These are phyloP conservation scores for Auricularia sp. DNA, from an alignment of 768 basidiomycete genomes.

Conservation along the genomic window DNA sequence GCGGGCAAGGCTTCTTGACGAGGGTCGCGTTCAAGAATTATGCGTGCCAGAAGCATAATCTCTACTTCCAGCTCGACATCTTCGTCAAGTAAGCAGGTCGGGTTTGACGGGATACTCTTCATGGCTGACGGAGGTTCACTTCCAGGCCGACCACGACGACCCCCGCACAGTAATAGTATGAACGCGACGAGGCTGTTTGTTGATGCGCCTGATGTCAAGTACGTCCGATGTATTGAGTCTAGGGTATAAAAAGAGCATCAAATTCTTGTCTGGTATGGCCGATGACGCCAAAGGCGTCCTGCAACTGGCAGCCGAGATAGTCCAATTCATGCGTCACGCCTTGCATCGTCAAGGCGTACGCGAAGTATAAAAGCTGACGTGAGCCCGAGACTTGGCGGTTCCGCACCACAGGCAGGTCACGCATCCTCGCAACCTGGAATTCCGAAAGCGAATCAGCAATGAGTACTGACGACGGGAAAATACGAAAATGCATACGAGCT, in stretches of 20 bases:
- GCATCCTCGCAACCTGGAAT: constrained; percentile 66
- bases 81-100: too few relatives aligned
- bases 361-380: constrained; percentile 82
- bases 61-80: too few relatives aligned
- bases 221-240: not conserved
- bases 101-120: too few relatives aligned
- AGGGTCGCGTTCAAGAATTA: too few relatives aligned
- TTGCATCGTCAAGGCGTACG: constrained; percentile 89
- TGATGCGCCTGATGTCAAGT: too few relatives aligned
- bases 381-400: constrained; percentile 73
- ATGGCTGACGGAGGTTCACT: too few relatives aligned
- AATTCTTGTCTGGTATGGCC: constrained; percentile 75
- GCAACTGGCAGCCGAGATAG: constrained; percentile 65
- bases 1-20: too few relatives aligned
- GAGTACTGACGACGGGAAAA: not conserved
- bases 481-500: constrained; percentile 42
- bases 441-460: constrained; percentile 1
- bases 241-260: constrained; percentile 54
- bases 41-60: too few relatives aligned
- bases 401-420: constrained; percentile 79
- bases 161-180: too few relatives aligned
- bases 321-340: constrained; percentile 88
- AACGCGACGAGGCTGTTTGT: too few relatives aligned
- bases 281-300: constrained; percentile 88
- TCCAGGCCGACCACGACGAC: too few relatives aligned